Evolutionary conservation across 1,139 yeast species (phyloP).

Genomic region (Eremothecium gossypii): DNA sequence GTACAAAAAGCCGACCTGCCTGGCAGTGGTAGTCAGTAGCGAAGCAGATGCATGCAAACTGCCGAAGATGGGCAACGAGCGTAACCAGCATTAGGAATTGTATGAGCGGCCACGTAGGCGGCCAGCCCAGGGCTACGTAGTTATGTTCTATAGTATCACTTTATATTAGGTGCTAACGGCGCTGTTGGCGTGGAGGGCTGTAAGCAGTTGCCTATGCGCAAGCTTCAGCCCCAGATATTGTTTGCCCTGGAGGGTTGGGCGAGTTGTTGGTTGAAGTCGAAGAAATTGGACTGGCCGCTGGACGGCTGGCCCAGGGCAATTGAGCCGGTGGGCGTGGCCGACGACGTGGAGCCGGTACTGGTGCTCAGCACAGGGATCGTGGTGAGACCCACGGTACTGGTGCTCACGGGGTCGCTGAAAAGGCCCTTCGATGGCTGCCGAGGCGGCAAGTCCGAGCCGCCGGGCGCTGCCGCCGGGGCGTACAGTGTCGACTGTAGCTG

Average conservation of each 20-base stretch:
- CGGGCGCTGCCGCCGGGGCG: neutral
- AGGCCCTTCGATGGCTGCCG: constrained; percentile 3
- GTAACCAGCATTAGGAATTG: too few species aligned
- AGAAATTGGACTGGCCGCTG: constrained; percentile 9
- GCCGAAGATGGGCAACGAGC: too few species aligned
- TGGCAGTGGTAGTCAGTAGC: too few species aligned
- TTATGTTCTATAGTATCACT: too few species aligned
- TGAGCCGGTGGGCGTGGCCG: constrained; percentile 3
- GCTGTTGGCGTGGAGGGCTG: too few species aligned
- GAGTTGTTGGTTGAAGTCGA: constrained; percentile 9
- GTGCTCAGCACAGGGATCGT: neutral
- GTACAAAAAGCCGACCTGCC: too few species aligned
- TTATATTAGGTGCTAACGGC: too few species aligned
- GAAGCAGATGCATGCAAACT: too few species aligned
- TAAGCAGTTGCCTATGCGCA: too few species aligned
- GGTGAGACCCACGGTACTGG: neutral
- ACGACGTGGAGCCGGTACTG: neutral
- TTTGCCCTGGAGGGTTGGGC: constrained; percentile 12
- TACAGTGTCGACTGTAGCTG: neutral
- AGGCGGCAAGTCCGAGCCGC: neutral
- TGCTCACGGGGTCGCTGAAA: constrained; percentile 3
- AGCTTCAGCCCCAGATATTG: constrained; percentile 17
- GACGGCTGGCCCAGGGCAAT: constrained; percentile 1
- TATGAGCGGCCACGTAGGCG: too few species aligned
- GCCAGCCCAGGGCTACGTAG: too few species aligned